Evolutionary conservation across 148 eudicot species (phyloP).

Genomic region (Chenopodium berlandieri): DNA sequence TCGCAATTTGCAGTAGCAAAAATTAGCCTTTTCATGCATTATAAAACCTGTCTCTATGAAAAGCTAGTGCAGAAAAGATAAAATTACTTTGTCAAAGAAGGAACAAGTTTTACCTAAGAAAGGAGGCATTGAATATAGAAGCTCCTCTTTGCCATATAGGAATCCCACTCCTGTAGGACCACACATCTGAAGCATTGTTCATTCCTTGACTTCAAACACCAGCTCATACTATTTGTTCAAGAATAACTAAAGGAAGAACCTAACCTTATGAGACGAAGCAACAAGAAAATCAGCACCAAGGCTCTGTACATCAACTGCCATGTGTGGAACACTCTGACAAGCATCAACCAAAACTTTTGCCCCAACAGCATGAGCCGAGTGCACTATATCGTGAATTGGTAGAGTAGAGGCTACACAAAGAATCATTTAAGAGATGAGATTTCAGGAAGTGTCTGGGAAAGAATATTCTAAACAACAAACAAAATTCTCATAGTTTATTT

Average conservation of each 20-base stretch:
- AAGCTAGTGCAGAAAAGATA: neutral
- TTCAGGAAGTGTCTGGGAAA: neutral
- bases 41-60: neutral
- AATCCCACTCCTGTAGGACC: slow-evolving; percentile 99
- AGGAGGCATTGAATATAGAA: slow-evolving; percentile 83
- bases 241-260: slow-evolving; percentile 29
- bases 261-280: slow-evolving; percentile 97
- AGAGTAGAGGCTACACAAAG: slow-evolving; percentile 70
- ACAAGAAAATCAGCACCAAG: slow-evolving; percentile 92
- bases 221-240: slow-evolving; percentile 10
- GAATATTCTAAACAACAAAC: neutral
- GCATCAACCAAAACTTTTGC: slow-evolving; percentile 94
- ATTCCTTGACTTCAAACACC: slow-evolving; percentile 38
- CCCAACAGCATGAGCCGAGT: slow-evolving; percentile 81
- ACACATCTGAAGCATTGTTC: slow-evolving; percentile 97
- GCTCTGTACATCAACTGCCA: slow-evolving; percentile 85
- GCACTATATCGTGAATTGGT: slow-evolving; percentile 68
- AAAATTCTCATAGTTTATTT: neutral
- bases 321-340: slow-evolving; percentile 99
- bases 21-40: neutral
- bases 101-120: slow-evolving; percentile 61
- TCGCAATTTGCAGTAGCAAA: neutral
- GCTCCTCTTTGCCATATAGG: slow-evolving; percentile 80
- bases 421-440: slow-evolving; percentile 3
- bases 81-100: slow-evolving; percentile 3